Conservation (phyloP, 768 basidiomycete species). For the Rhodotorula kratochvilovae region DNA sequence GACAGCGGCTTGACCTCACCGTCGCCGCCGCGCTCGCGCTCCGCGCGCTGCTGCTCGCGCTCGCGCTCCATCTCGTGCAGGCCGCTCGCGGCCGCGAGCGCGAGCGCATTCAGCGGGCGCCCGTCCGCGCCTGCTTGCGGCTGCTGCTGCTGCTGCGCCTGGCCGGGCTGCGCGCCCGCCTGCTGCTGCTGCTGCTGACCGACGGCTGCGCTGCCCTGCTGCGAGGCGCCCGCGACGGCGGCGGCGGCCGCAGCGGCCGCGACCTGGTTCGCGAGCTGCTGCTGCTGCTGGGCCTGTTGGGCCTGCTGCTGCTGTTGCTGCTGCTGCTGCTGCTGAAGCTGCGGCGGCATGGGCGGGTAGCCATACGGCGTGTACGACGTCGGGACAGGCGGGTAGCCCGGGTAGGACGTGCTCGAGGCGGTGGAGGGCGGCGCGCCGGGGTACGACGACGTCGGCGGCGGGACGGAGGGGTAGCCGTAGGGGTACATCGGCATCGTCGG, state of each 20-base stretch:
- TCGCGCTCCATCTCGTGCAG: constrained; percentile 86
- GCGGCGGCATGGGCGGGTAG: constrained; percentile 12
- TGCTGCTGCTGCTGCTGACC: too few relatives aligned
- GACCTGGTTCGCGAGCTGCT: not conserved
- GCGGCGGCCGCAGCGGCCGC: constrained; percentile 52
- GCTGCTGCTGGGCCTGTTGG: constrained; percentile 4
- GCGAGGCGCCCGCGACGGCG: constrained; percentile 53
- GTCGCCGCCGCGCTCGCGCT: not conserved
- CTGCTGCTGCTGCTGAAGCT: not conserved
- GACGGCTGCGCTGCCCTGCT: not conserved
- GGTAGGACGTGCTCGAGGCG: not conserved
- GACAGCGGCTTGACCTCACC: constrained; percentile 2
- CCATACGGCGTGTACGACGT: constrained; percentile 25
- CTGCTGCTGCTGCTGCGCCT: not conserved
- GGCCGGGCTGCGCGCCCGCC: not conserved
- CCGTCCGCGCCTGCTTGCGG: constrained; percentile 43
- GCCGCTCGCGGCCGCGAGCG: constrained; percentile 71
- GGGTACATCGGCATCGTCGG: constrained; percentile 35
- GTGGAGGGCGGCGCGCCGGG: constrained; percentile 21
- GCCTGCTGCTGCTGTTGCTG: constrained; percentile 11
- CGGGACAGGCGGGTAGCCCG: constrained; percentile 8
- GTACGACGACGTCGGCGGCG: constrained; percentile 16
- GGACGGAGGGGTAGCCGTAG: constrained; percentile 31
- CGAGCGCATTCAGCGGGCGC: constrained; percentile 52
- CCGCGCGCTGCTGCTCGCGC: constrained; percentile 57